These are phyloP conservation scores for Eimeria sp. DNA, from an alignment of 169 alveolate genomes.

Conservation along the genomic window DNA sequence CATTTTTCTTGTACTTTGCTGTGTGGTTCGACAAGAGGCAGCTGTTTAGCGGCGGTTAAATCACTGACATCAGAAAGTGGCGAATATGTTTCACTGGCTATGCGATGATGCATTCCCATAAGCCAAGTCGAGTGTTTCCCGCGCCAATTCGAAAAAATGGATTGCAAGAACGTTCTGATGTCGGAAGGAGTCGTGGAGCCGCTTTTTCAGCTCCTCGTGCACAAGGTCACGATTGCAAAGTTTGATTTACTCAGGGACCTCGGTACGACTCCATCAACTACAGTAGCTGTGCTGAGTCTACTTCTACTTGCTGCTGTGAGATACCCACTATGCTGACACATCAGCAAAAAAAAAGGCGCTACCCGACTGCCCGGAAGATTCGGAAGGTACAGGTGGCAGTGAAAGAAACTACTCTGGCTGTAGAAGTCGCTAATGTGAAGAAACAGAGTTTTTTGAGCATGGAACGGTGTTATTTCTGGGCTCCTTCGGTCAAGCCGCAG, in stretches of 20 bases:
- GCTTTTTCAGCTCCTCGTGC: conserved; percentile 83
- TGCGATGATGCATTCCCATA: conserved; percentile 38
- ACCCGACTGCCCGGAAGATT: conserved; percentile 82
- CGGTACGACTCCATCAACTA: conserved; percentile 21
- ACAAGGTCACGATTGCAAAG: conserved; percentile 82
- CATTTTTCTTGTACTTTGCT: conserved; percentile 26
- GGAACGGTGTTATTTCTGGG: conserved; percentile 82
- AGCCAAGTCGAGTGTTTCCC: conserved; percentile 16
- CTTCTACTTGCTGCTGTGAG: not conserved
- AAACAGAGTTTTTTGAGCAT: conserved; percentile 79
- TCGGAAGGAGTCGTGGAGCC: conserved; percentile 83
- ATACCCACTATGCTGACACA: not conserved
- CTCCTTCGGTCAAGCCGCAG: conserved; percentile 83
- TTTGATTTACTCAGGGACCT: conserved; percentile 81
- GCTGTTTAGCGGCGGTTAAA: not conserved
- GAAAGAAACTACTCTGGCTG: not conserved
- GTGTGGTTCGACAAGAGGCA: conserved; percentile 15
- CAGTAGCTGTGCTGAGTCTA: not conserved
- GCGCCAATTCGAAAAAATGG: conserved; percentile 43
- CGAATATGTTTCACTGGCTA: conserved; percentile 8
- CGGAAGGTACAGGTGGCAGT: conserved; percentile 59
- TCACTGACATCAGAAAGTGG: not conserved
- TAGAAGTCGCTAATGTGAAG: not conserved
- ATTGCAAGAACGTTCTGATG: conserved; percentile 61
- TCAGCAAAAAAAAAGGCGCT: conserved; percentile 79